Base-by-base conservation (phyloP, 2,329 filamentous ascomycete species). In the Botrytis pseudocinerea region DNA sequence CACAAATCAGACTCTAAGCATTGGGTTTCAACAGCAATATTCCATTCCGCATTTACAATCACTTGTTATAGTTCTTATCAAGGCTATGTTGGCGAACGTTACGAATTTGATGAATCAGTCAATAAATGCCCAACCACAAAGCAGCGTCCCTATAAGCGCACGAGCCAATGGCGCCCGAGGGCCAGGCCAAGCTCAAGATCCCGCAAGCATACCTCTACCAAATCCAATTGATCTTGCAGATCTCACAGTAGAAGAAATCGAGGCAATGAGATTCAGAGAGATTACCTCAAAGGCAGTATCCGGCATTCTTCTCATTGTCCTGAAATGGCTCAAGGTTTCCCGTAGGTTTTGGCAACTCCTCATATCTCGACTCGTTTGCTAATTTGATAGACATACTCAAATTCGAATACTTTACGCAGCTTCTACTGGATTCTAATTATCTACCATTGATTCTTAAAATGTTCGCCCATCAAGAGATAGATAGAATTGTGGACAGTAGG, bases 251-350 rank as follows among this genome's bases (percentile, higher is more conserved):
- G 94, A 97, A 74, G 94, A 98, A 78, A 83, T 97, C 25, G 95
- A 98, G 81, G 90, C 91, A 59, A 87, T 93, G 71, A 88, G 97
- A 68, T 91, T 90, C 25, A 89, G 95, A 72, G 96, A 99, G 82
- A 95, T 99, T 69, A 92, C 92, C 20, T 90, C 92, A 40, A 98
- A 98, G 82, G 95, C 95, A 0, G 91, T 97, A 35, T 96, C 94
- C n/a, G 95, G 93, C 1, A 92, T 94, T 72, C 84, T 99, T 42
- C 84, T 99, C 42, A 85, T 97, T n/a, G 83, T 98, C 62, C 81
- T 98, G 74, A 99, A 98, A 82, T 99, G 96, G 96, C 92, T 98
- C 78, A 97, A 97, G 81, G 85, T 97, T 71, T 98, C 94, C 73
- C 96, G 94, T 97, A 85, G 85, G 93, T 71, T 16, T 25, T 60